Evolutionary conservation across 2,329 filamentous ascomycete species (phyloP).

Genomic region (Paraphoma sp.): DNA sequence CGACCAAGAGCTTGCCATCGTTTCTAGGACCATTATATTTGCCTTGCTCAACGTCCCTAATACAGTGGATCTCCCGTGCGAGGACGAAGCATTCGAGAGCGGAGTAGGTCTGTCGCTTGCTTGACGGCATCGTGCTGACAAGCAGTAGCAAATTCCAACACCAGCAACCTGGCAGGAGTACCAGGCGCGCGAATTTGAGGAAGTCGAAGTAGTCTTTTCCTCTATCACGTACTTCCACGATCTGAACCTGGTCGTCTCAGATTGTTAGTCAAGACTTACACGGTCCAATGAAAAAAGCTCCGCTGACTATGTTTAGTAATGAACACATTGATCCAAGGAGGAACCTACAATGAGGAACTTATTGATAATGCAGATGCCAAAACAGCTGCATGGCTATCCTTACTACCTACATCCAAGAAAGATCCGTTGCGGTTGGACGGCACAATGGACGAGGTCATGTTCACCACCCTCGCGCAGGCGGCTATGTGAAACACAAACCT

Average conservation of each 20-base stretch:
- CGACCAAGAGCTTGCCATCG: conserved; percentile 80
- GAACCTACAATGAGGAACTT: conserved; percentile 53
- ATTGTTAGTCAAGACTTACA: conserved; percentile 23
- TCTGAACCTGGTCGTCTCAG: conserved; percentile 72
- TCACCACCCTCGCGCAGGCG: conserved; percentile 81
- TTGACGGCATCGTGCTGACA: background rate
- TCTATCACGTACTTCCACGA: conserved; percentile 84
- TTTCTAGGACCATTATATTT: conserved; percentile 70
- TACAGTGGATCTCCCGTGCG: conserved; percentile 77
- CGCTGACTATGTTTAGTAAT: conserved; percentile 52
- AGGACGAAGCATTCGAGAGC: conserved; percentile 70
- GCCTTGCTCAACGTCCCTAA: conserved; percentile 69
- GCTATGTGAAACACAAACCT: conserved; percentile 42
- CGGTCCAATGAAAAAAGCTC: conserved; percentile 45
- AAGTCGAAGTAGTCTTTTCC: conserved; percentile 74
- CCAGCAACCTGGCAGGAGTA: conserved; percentile 70
- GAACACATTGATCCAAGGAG: conserved; percentile 37
- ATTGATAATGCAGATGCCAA: conserved; percentile 71
- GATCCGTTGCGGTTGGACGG: conserved; percentile 72
- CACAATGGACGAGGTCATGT: conserved; percentile 83
- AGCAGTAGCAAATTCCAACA: conserved; percentile 31
- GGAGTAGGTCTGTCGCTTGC: conserved; percentile 28
- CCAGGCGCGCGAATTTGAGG: conserved; percentile 74
- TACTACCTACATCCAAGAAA: conserved; percentile 74
- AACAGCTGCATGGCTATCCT: conserved; percentile 75